Percentiles rank a stretch among this genome's conserved stretches.
Evolutionary conservation across 352 stramenopile species (phyloP).

Genomic region (Blastocystis sp.): DNA sequence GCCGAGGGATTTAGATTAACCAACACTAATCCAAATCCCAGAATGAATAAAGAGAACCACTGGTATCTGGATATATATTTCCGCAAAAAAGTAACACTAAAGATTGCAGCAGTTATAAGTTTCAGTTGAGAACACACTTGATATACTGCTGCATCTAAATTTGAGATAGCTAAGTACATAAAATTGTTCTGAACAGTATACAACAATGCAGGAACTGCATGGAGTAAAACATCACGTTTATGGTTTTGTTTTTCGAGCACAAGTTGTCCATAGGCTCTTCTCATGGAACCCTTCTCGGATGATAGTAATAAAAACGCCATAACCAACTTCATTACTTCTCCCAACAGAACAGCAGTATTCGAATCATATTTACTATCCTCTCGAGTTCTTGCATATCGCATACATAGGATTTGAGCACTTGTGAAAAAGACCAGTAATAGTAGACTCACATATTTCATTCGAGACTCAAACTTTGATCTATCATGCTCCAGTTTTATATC

Average conservation of each 20-base stretch:
- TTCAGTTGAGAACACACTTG: constrained; percentile 83
- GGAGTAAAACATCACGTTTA: constrained; percentile 74
- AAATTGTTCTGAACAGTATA: constrained; percentile 83
- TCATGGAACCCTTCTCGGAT: background rate
- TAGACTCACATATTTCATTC: constrained; percentile 66
- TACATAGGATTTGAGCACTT: constrained; percentile 68
- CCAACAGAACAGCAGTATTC: constrained; percentile 75
- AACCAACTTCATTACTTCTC: constrained; percentile 73
- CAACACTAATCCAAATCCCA: constrained; percentile 74
- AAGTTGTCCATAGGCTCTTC: constrained; percentile 54
- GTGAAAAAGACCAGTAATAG: constrained; percentile 70
- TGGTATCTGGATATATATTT: constrained; percentile 70
- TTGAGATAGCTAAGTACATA: constrained; percentile 76
- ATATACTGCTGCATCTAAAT: constrained; percentile 78
- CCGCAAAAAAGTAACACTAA: constrained; percentile 76
- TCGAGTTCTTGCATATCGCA: constrained; percentile 67
- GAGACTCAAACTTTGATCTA: constrained; percentile 21
- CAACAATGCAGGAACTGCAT: constrained; percentile 75
- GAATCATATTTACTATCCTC: constrained; percentile 71
- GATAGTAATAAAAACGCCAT: constrained; percentile 68
- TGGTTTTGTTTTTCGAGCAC: constrained; percentile 66
- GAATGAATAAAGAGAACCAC: constrained; percentile 74
- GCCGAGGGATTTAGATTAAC: constrained; percentile 67
- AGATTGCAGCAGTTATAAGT: constrained; percentile 79
- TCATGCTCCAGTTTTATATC: background rate